These are phyloP conservation scores for Acacia crassicarpa DNA, from an alignment of 306 rosid species.

Conservation along the genomic window DNA sequence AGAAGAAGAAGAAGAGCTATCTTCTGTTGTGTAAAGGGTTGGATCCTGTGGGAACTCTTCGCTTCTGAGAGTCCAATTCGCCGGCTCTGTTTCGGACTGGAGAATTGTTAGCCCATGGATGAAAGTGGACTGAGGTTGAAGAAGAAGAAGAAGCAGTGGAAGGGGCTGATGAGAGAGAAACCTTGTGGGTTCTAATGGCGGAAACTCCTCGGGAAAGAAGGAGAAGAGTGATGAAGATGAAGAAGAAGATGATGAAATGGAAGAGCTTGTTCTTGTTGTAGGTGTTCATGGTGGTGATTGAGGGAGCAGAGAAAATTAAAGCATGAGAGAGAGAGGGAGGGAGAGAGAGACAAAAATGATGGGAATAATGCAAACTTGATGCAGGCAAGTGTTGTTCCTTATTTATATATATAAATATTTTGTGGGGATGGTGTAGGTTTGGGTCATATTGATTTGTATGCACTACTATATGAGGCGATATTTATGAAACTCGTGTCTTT, in stretches of 20 bases:
- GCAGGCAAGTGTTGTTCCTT: constrained; percentile 26
- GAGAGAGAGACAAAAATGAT: constrained; percentile 19
- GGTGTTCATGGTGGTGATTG: constrained; percentile 33
- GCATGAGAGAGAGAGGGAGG: background rate
- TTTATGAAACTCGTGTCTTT: background rate
- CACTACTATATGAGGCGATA: constrained; percentile 4
- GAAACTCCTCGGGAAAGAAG: constrained; percentile 29
- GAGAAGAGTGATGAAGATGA: constrained; percentile 35
- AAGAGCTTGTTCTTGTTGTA: constrained; percentile 32
- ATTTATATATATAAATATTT: constrained; percentile 16
- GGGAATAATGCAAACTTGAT: constrained; percentile 27
- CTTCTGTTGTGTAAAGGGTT: constrained; percentile 87
- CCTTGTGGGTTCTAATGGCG: constrained; percentile 37
- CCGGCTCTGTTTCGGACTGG: constrained; percentile 23
- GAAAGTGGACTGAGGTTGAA: constrained; percentile 18
- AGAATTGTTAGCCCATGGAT: constrained; percentile 5
- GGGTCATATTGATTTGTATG: background rate
- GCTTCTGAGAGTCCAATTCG: constrained; percentile 53
- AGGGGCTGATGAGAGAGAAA: constrained; percentile 42
- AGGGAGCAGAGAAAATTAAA: background rate
- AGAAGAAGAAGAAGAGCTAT: constrained; percentile 24
- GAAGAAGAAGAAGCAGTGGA: constrained; percentile 7
- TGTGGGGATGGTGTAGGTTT: background rate
- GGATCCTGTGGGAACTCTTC: constrained; percentile 84
- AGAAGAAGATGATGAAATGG: constrained; percentile 23